Percentiles rank a stretch among this genome's conserved stretches.
These are phyloP conservation scores for Rhododendron ferrugineum DNA, from an alignment of 148 eudicot species.

Conservation along the genomic window DNA sequence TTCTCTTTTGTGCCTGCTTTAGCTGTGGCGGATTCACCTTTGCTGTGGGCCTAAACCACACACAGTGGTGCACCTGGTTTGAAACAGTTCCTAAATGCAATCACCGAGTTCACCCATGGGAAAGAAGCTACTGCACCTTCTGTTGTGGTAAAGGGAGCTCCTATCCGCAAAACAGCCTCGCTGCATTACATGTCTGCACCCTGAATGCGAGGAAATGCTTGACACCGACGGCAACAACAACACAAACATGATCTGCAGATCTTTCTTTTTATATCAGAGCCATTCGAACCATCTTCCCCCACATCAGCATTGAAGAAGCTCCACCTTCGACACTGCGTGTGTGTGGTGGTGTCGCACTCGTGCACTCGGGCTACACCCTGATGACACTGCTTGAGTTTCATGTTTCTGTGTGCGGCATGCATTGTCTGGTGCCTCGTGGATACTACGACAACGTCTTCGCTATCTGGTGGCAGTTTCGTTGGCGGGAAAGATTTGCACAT, in stretches of 20 bases:
- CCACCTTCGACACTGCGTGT: slow-evolving; percentile 18
- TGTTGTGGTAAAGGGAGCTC: slow-evolving; percentile 14
- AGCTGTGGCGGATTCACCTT: slow-evolving; percentile 12
- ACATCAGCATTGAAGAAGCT: neutral
- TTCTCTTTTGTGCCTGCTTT: neutral
- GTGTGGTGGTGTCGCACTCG: slow-evolving; percentile 16
- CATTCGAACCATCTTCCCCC: neutral
- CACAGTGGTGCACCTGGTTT: slow-evolving; percentile 10
- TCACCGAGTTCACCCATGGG: slow-evolving; percentile 7
- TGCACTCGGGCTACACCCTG: slow-evolving; percentile 12
- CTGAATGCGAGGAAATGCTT: neutral
- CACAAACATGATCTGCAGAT: no score
- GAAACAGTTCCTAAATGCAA: slow-evolving; percentile 1
- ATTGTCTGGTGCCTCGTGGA: neutral
- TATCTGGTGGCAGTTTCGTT: slow-evolving; percentile 6
- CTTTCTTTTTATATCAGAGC: neutral
- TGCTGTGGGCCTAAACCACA: slow-evolving; percentile 17
- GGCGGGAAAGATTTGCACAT: neutral
- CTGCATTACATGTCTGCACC: slow-evolving; percentile 8
- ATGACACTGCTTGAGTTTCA: slow-evolving; percentile 3
- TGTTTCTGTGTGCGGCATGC: slow-evolving; percentile 11
- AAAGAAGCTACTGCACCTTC: neutral
- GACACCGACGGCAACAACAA: slow-evolving; percentile 7
- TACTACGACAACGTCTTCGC: slow-evolving; percentile 19
- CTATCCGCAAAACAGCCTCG: slow-evolving; percentile 9